Conservation (phyloP, 2,329 filamentous ascomycete genomes). For the Fusarium musae region DNA sequence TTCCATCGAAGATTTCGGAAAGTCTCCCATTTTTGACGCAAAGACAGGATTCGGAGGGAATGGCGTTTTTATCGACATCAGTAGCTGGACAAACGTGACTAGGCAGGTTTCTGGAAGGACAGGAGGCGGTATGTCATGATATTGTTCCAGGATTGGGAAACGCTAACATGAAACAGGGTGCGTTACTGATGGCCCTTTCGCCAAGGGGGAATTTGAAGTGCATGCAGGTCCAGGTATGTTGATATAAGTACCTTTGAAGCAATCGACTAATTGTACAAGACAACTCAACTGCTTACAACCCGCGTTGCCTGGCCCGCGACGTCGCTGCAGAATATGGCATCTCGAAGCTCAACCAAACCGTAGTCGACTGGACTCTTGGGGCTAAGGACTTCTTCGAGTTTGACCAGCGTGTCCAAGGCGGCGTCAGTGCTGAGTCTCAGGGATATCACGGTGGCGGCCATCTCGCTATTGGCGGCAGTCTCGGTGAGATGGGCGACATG, state of each 20-base stretch:
- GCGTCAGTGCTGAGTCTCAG: not conserved
- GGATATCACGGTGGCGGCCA: not conserved
- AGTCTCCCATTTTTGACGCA: not conserved
- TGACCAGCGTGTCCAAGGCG: not conserved
- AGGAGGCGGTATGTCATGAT: rapidly evolving
- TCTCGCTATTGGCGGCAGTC: not conserved
- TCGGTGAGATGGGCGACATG: not conserved
- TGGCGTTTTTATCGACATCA: not conserved
- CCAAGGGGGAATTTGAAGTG: rapidly evolving
- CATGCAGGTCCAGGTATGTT: not conserved
- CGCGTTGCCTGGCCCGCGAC: not conserved
- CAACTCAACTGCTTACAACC: not conserved
- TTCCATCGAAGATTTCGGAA: rapidly evolving
- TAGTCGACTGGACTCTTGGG: not conserved
- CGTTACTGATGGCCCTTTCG: not conserved
- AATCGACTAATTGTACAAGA: not conserved
- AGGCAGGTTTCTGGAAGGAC: rapidly evolving
- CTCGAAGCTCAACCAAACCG: not conserved
- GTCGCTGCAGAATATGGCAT: not conserved
- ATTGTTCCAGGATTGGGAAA: rapidly evolving
- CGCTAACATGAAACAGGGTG: rapidly evolving
- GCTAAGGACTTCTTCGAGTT: not conserved
- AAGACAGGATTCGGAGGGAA: rapidly evolving
- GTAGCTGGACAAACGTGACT: not conserved
- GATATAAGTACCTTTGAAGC: rapidly evolving